Percentiles rank a stretch among this genome's conserved stretches.
Conservation (phyloP, 2,329 filamentous ascomycete species). For the Didymella keratinophila region DNA sequence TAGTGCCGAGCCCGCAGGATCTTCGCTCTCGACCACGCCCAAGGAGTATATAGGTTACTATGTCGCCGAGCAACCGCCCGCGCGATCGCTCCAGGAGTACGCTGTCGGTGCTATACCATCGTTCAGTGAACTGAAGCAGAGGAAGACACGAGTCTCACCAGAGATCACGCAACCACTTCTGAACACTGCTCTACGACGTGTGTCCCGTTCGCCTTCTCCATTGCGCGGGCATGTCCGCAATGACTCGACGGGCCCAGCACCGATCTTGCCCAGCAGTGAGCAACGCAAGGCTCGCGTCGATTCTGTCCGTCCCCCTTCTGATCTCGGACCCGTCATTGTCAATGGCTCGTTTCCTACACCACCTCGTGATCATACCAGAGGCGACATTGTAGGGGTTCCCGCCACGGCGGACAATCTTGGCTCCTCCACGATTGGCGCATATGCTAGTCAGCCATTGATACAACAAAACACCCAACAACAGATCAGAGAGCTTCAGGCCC, state of each 20-base stretch:
- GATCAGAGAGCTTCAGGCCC: conserved; percentile 39
- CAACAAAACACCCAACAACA: conserved; percentile 40
- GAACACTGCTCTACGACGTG: conserved; percentile 45
- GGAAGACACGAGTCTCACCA: conserved; percentile 53
- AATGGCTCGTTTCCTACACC: conserved; percentile 51
- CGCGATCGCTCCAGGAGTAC: conserved; percentile 51
- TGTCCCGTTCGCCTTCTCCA: conserved; percentile 58
- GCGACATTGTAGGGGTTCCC: conserved; percentile 38
- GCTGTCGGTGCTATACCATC: conserved; percentile 47
- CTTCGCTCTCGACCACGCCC: conserved; percentile 49
- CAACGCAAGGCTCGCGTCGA: conserved; percentile 41
- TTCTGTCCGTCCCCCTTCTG: conserved; percentile 36
- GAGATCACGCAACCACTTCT: conserved; percentile 52
- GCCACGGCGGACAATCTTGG: conserved; percentile 26
- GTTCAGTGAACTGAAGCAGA: conserved; percentile 52
- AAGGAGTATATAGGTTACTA: conserved; percentile 62
- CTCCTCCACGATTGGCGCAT: conserved; percentile 32
- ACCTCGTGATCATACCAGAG: conserved; percentile 35
- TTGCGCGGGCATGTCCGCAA: conserved; percentile 54
- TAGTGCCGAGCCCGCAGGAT: conserved; percentile 30
- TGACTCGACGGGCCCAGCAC: conserved; percentile 45
- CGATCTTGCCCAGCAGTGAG: conserved; percentile 21
- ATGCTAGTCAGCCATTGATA: conserved; percentile 32
- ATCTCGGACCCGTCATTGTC: conserved; percentile 50
- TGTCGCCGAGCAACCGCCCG: conserved; percentile 54